Evolutionary conservation across 2,329 filamentous ascomycete species (phyloP).

Genomic region (Tolypocladium capitatum): DNA sequence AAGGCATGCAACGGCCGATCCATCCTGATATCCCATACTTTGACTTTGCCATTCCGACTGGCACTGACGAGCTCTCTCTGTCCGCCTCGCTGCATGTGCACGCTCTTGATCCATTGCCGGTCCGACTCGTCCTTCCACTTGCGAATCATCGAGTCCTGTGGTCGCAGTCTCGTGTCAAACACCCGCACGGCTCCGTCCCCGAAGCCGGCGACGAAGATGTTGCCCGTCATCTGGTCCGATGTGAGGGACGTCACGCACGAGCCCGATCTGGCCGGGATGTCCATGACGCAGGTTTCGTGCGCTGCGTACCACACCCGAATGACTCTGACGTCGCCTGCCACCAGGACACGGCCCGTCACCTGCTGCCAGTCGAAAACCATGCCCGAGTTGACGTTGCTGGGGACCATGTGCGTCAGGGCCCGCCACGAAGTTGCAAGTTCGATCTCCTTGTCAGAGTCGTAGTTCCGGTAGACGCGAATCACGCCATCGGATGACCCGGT

Average conservation of each 20-base stretch:
- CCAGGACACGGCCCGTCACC: slow-evolving; percentile 87
- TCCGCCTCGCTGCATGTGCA: slow-evolving; percentile 92
- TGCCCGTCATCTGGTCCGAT: slow-evolving; percentile 93
- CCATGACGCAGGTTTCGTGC: slow-evolving; percentile 80
- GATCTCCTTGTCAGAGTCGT: slow-evolving; percentile 62
- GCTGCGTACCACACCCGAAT: slow-evolving; percentile 95
- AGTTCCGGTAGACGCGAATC: slow-evolving; percentile 83
- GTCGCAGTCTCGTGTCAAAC: slow-evolving; percentile 76
- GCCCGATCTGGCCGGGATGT: slow-evolving; percentile 87
- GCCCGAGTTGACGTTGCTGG: slow-evolving; percentile 85
- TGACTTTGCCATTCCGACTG: slow-evolving; percentile 84
- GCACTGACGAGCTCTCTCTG: slow-evolving; percentile 83
- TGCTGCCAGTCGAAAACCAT: slow-evolving; percentile 99
- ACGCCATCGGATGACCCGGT: slow-evolving; percentile 93
- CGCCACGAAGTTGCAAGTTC: slow-evolving; percentile 86
- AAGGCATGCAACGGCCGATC: slow-evolving; percentile 63
- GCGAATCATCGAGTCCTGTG: slow-evolving; percentile 84
- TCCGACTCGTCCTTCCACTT: slow-evolving; percentile 86
- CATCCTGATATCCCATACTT: slow-evolving; percentile 91
- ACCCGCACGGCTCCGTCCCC: slow-evolving; percentile 90
- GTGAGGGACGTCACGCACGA: slow-evolving; percentile 94
- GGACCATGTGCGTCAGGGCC: slow-evolving; percentile 83
- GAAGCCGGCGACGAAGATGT: slow-evolving; percentile 91
- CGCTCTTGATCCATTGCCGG: slow-evolving; percentile 86
- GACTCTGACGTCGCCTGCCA: slow-evolving; percentile 88